Conservation (phyloP, 371 early-diverging fungal genomes). For the Thermomucor indicae-seudaticae region DNA sequence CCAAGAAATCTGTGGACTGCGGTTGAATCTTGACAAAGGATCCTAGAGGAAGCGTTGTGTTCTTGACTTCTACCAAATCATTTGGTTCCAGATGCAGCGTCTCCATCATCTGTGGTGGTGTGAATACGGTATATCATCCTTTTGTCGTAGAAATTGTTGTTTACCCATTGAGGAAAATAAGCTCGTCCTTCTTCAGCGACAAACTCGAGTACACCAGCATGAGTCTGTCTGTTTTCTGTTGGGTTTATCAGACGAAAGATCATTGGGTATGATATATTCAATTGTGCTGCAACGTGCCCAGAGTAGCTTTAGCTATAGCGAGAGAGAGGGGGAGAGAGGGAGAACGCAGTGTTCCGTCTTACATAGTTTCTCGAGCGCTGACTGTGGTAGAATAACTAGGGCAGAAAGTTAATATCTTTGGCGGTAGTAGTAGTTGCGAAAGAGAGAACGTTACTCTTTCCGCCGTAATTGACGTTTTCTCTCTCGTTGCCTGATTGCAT, state of each 20-base stretch:
- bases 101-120: conserved; percentile 81
- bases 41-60: conserved; percentile 81
- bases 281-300: conserved; percentile 49
- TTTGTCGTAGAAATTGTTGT: neutral
- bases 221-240: conserved; percentile 57
- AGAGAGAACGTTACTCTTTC: too few species aligned
- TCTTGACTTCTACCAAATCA: conserved; percentile 76
- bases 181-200: conserved; percentile 96
- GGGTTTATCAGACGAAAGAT: conserved; percentile 76
- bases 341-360: conserved; percentile 22
- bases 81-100: conserved; percentile 78
- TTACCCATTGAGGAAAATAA: conserved; percentile 97
- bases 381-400: conserved; percentile 85
- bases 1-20: conserved; percentile 96
- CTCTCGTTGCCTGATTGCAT: conserved; percentile 71
- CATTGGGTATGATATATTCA: conserved; percentile 93
- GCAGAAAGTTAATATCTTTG: neutral
- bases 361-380: conserved; percentile 84
- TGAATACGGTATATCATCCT: neutral
- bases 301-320: neutral
- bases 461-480: conserved; percentile 77
- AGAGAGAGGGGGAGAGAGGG: too few species aligned
- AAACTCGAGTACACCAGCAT: conserved; percentile 99
- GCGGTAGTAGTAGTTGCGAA: too few species aligned
- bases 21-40: conserved; percentile 97